phyloP scores from a whole-genome alignment of 805 yeast species.

The Hanseniaspora jakobsenii region DNA sequence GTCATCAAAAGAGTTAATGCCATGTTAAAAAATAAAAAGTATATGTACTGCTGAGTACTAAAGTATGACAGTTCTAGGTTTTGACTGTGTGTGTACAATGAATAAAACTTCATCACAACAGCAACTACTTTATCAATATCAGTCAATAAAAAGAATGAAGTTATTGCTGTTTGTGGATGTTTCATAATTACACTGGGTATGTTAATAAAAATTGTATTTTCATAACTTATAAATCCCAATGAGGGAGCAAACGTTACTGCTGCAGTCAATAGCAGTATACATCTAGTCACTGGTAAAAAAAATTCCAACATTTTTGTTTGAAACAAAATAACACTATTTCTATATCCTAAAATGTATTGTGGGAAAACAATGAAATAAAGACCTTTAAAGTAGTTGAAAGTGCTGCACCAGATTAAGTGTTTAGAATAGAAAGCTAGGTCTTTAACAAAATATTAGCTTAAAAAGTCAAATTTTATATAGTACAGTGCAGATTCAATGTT shows the following conservation, averaged over 20 bases:
- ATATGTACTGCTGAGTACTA: neutral
- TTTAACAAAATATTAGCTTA: too few species aligned
- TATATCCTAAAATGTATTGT: too few species aligned
- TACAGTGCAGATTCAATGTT: too few species aligned
- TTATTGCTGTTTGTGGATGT: neutral
- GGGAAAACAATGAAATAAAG: neutral
- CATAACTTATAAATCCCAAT: neutral
- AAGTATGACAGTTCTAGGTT: slow-evolving; percentile 11
- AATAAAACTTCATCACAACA: slow-evolving; percentile 3
- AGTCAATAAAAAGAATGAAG: slow-evolving; percentile 8
- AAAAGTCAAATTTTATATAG: too few species aligned
- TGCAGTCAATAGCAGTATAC: slow-evolving; percentile 34
- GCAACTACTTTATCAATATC: neutral
- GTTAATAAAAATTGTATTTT: neutral
- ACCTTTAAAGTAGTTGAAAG: too few species aligned
- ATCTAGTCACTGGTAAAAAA: slow-evolving; percentile 26
- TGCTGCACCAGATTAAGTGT: too few species aligned
- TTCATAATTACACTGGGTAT: neutral
- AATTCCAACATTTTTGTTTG: slow-evolving; percentile 31
- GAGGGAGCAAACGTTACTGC: neutral
- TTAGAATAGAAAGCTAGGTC: too few species aligned
- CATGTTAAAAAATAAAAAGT: slow-evolving; percentile 13
- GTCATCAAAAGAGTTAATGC: neutral
- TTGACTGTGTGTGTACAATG: slow-evolving; percentile 10
- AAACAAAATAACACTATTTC: too few species aligned